Percentiles rank a stretch among this genome's conserved stretches.
Conservation (phyloP, 2,329 filamentous ascomycete species). For the Pseudomassariella vexata region DNA sequence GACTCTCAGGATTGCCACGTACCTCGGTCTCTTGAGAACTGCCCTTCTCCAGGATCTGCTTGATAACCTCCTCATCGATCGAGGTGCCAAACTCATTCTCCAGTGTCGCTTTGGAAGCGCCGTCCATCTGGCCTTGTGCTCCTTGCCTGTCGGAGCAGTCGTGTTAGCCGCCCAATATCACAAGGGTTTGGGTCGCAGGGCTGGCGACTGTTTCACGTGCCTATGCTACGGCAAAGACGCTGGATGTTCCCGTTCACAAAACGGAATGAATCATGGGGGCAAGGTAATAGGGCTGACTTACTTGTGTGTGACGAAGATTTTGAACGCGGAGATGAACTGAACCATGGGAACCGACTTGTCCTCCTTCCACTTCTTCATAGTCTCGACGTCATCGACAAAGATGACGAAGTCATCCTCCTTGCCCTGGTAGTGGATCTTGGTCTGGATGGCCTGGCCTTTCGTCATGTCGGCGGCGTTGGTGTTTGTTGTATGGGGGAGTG, state of each 20-base stretch:
- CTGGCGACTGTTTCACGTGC: no score
- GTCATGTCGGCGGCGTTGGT: conserved; percentile 46
- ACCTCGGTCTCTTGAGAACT: conserved; percentile 57
- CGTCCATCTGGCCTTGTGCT: conserved; percentile 71
- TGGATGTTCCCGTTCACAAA: no score
- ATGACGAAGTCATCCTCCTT: conserved; percentile 51
- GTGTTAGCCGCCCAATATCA: conserved; percentile 9
- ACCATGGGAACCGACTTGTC: conserved; percentile 76
- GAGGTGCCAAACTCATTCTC: conserved; percentile 84
- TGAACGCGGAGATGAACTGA: conserved; percentile 81
- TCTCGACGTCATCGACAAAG: conserved; percentile 53
- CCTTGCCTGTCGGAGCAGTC: conserved; percentile 60
- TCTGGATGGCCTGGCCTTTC: conserved; percentile 63
- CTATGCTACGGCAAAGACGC: no score
- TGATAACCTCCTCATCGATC: conserved; percentile 74
- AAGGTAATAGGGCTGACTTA: conserved; percentile 42
- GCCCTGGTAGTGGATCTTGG: conserved; percentile 86
- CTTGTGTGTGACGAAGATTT: conserved; percentile 87
- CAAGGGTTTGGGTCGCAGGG: background rate
- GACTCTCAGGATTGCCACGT: conserved; percentile 12
- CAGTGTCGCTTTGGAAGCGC: conserved; percentile 67
- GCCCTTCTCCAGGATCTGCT: conserved; percentile 74
- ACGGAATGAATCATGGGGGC: background rate
- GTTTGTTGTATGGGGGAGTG: conserved; percentile 6
- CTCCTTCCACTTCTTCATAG: conserved; percentile 73